These are phyloP conservation scores for Nannochloris sp. DNA, from an alignment of 139 green algal genomes.

Conservation along the genomic window DNA sequence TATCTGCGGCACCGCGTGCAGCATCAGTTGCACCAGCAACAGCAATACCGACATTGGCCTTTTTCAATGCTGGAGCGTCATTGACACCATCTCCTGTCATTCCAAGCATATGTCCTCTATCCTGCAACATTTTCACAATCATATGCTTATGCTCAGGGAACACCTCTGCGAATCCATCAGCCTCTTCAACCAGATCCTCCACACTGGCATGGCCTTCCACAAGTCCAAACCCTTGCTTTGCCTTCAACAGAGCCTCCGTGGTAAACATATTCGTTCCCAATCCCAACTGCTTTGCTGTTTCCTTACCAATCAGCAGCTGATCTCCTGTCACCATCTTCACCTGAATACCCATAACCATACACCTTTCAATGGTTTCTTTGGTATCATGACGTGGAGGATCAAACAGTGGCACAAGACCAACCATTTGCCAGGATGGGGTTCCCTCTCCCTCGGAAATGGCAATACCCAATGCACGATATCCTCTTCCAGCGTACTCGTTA, in stretches of 20 bases:
- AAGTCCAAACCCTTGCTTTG: constrained; percentile 32
- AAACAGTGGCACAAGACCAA: constrained; percentile 65
- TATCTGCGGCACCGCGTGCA: constrained; percentile 71
- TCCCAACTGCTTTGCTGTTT: constrained; percentile 72
- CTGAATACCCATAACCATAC: constrained; percentile 45
- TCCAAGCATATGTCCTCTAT: constrained; percentile 26
- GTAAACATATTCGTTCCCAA: constrained; percentile 73
- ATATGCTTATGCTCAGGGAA: constrained; percentile 87
- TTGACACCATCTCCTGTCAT: constrained; percentile 90
- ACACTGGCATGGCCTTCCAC: constrained; percentile 38
- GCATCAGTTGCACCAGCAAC: constrained; percentile 69
- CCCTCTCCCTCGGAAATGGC: constrained; percentile 41
- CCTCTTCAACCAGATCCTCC: constrained; percentile 59
- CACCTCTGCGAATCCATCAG: constrained; percentile 75
- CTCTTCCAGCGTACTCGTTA: constrained; percentile 62
- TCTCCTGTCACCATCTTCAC: constrained; percentile 90
- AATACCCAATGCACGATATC: constrained; percentile 68
- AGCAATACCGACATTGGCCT: constrained; percentile 89
- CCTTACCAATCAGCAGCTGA: constrained; percentile 74
- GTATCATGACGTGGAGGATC: constrained; percentile 80
- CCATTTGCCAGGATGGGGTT: constrained; percentile 41
- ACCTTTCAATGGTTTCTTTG: constrained; percentile 65
- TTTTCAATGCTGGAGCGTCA: constrained; percentile 90
- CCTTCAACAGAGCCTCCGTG: constrained; percentile 45
- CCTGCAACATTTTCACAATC: constrained; percentile 69